These are phyloP conservation scores for Mycosarcoma maydis DNA, from an alignment of 1,284 basidiomycete species.

Conservation along the genomic window DNA sequence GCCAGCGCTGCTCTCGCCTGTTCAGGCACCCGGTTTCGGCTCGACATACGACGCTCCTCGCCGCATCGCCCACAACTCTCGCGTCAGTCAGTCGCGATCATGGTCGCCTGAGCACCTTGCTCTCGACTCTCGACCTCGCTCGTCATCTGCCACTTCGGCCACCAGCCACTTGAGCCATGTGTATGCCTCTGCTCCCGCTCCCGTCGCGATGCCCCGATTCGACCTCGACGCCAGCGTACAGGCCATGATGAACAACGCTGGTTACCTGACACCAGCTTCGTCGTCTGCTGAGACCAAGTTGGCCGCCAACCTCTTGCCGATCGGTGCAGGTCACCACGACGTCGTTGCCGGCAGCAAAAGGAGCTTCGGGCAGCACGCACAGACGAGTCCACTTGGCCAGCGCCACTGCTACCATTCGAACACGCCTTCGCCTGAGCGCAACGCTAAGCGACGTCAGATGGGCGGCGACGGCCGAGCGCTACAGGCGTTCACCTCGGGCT, in stretches of 20 bases:
- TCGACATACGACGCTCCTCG: constrained; percentile 33
- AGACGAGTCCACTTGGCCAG: constrained; percentile 32
- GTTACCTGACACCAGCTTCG: constrained; percentile 28
- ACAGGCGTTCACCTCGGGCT: constrained; percentile 18
- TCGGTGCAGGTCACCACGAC: constrained; percentile 7
- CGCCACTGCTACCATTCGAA: constrained; percentile 12
- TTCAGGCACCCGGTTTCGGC: constrained; percentile 20
- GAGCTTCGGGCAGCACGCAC: constrained; percentile 23
- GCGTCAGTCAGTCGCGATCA: constrained; percentile 30
- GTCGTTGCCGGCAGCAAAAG: constrained; percentile 26
- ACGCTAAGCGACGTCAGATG: constrained; percentile 32
- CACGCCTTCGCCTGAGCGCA: constrained; percentile 39
- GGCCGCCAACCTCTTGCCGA: constrained; percentile 1
- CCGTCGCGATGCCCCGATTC: constrained; percentile 15
- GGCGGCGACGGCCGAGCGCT: constrained; percentile 14
- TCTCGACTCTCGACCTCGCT: constrained; percentile 27
- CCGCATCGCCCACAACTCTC: constrained; percentile 47
- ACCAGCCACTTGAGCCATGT: constrained; percentile 40
- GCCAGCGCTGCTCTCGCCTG: constrained; percentile 16
- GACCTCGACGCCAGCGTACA: constrained; percentile 26
- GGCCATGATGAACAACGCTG: constrained; percentile 31
- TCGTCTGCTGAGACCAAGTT: constrained; percentile 26
- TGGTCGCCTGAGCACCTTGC: constrained; percentile 40
- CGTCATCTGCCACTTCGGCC: constrained; percentile 22
- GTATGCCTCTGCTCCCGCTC: constrained; percentile 25